Evolutionary conservation across 495 filamentous ascomycete species (phyloP).

Genomic region (Hypoxylon lienhwacheense): DNA sequence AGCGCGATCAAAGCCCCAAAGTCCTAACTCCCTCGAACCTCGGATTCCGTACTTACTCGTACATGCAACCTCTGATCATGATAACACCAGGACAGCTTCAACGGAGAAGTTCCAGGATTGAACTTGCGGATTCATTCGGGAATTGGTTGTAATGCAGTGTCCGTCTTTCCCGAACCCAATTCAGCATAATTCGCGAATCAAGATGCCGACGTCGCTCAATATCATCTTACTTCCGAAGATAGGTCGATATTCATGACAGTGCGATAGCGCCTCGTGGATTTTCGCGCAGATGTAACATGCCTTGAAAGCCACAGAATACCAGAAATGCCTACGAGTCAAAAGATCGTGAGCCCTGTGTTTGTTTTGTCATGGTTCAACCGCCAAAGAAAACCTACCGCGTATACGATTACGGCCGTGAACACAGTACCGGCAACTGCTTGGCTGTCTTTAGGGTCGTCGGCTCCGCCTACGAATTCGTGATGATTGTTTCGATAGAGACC

Average conservation of each 20-base stretch:
- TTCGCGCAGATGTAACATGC: constrained; percentile 73
- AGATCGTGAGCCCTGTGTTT: constrained; percentile 12
- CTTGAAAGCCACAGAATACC: constrained; percentile 86
- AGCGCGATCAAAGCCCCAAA: neutral
- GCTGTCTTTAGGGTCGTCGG: constrained; percentile 72
- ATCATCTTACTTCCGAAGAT: constrained; percentile 10
- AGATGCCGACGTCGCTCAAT: constrained; percentile 26
- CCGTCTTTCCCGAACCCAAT: constrained; percentile 11
- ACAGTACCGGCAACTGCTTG: constrained; percentile 76
- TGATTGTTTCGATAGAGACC: constrained; percentile 75
- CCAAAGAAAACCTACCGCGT: constrained; percentile 63
- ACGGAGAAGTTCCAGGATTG: neutral
- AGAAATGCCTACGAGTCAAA: constrained; percentile 68
- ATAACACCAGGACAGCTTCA: neutral
- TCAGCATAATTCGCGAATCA: constrained; percentile 10
- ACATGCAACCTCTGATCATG: constrained; percentile 12
- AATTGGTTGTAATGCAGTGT: constrained; percentile 9
- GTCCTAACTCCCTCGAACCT: constrained; percentile 6
- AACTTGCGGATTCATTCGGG: neutral
- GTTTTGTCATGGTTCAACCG: neutral
- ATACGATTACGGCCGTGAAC: constrained; percentile 82
- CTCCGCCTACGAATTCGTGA: constrained; percentile 76
- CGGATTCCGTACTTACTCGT: constrained; percentile 14
- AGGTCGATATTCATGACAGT: constrained; percentile 47
- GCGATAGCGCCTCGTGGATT: constrained; percentile 81